These are phyloP conservation scores for Skeletonema menzelii DNA, from an alignment of 108 stramenopile genomes.

Conservation along the genomic window DNA sequence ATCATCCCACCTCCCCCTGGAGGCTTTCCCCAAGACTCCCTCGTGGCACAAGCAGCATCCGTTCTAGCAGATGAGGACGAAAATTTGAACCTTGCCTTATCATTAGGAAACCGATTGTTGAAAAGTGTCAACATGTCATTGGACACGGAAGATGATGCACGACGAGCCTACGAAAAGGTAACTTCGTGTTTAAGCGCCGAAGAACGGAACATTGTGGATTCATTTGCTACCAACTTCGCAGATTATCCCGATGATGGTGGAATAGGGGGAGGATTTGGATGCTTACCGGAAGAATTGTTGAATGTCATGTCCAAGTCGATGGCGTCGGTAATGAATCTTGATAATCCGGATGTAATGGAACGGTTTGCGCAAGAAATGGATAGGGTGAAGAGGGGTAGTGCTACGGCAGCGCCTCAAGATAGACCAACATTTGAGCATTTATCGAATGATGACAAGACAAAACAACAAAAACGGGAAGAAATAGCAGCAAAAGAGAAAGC, in stretches of 20 bases:
- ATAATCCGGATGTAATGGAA: not conserved
- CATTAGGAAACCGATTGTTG: not conserved
- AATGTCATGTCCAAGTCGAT: not conserved
- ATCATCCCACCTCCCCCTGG: not conserved
- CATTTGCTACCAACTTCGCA: not conserved
- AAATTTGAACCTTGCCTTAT: not conserved
- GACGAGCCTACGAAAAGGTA: not conserved
- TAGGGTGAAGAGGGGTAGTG: not conserved
- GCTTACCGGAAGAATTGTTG: not conserved
- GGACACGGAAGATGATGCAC: not conserved
- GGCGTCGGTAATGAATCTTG: not conserved
- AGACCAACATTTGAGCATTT: conserved; percentile 1
- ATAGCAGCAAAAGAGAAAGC: not conserved
- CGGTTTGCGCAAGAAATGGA: not conserved
- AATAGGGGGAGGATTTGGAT: not conserved
- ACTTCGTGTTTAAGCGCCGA: not conserved
- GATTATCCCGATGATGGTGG: not conserved
- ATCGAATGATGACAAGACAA: not conserved
- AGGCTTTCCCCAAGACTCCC: not conserved
- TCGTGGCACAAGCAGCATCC: not conserved
- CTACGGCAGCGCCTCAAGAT: not conserved
- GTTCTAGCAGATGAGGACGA: not conserved
- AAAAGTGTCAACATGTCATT: not conserved
- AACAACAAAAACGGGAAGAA: not conserved
- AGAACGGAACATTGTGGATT: not conserved